phyloP scores from a whole-genome alignment of 148 eudicot species.

The Cornus florida region DNA sequence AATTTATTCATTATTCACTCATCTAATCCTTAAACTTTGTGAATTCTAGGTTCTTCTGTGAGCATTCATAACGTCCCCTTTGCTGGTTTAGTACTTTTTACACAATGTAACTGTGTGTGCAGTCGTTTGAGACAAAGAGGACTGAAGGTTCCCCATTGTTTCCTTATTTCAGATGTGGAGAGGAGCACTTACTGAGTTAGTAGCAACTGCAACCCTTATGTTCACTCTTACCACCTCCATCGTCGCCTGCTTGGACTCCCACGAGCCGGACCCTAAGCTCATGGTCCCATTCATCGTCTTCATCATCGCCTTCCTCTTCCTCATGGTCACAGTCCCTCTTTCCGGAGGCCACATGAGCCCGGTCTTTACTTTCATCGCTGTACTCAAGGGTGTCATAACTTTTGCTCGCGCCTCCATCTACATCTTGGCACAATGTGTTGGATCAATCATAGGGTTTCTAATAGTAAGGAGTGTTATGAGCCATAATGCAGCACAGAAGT shows the following conservation, averaged over 20 bases:
- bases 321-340: slow-evolving; percentile 12
- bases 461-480: not conserved
- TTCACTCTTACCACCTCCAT: slow-evolving; percentile 14
- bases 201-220: not conserved
- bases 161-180: not conserved
- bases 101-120: too few relatives aligned
- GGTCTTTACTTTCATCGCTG: slow-evolving; percentile 11
- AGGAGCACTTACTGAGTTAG: slow-evolving; percentile 4
- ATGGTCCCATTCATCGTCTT: not conserved
- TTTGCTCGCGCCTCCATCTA: not conserved
- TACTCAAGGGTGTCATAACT: slow-evolving; percentile 12
- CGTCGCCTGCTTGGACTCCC: slow-evolving; percentile 6
- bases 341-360: slow-evolving; percentile 23
- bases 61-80: too few relatives aligned
- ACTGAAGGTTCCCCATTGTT: too few relatives aligned
- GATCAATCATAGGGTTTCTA: slow-evolving; percentile 3
- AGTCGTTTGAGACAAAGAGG: too few relatives aligned
- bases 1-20: too few relatives aligned
- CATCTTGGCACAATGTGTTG: not conserved
- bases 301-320: slow-evolving; percentile 9
- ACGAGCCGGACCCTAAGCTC: not conserved
- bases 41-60: too few relatives aligned
- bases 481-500: not conserved
- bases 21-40: too few relatives aligned
- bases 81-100: too few relatives aligned